Evolutionary conservation across 768 basidiomycete genomes (phyloP), one percentile per base, ranked within the genome.

Genomic region (Cytidiella melzeri): DNA sequence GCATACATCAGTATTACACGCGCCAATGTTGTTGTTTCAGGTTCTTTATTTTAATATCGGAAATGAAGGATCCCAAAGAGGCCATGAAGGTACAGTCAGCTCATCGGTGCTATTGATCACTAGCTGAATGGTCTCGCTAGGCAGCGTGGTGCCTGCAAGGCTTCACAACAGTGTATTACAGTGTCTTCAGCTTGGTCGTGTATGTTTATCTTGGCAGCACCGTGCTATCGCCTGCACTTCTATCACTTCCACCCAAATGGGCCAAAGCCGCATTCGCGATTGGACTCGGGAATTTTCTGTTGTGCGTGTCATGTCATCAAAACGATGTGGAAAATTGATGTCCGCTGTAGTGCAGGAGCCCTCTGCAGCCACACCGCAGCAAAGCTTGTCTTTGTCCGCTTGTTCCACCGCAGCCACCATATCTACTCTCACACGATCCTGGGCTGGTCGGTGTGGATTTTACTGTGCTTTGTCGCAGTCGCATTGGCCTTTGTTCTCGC

Each of bases 1-100:
- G 23, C 23, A 25, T 9, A 9, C 19, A n/a, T n/a, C n/a, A n/a
- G n/a, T n/a, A n/a, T n/a, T n/a, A n/a, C n/a, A n/a, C n/a, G 3
- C 23, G 7, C 18, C 15, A 11, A 11, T 19, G 13, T 30, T 6
- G 9, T 18, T 27, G 21, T 45, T 36, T 23, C 37, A 77, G 76
- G 73, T 79, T 79, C 57, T 79, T 79, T 54, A 72, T 79, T 36
- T 58, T 79, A n/a, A 77, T 78, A 25, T 79, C 78, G 12, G 78
- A 80, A 56, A 79, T 79, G 79, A 63, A 61, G 19, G 58, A 55
- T 23, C 76, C 79, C 1, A 58, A 71, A 53, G 76, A 79, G 54
- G 76, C 76, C 5, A 79, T 79, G 74, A 79, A 79, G 69, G 77
- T 76, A 48, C 5, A 11, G 20, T 21, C 10, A 12, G 30, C 18